Percentiles rank a stretch among this genome's conserved stretches.
Conservation (phyloP, 2,329 filamentous ascomycete genomes). For the Paracamarosporium sp. region DNA sequence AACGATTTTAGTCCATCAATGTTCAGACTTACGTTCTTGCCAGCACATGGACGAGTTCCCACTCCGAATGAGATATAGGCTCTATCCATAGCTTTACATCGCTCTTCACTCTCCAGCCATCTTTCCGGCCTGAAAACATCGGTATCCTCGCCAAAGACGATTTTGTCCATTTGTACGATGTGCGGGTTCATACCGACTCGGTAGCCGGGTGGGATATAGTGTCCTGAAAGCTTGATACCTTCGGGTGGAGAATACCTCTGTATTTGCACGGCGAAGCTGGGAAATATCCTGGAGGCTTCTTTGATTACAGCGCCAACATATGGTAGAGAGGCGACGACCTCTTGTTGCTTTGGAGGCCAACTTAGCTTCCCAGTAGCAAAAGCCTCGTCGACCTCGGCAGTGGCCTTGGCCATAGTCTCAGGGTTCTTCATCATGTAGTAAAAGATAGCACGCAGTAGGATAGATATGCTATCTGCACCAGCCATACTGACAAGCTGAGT, state of each 20-base stretch:
- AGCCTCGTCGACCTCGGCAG: conserved; percentile 24
- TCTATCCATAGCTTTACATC: conserved; percentile 24
- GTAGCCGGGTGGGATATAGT: conserved; percentile 43
- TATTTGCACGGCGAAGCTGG: conserved; percentile 29
- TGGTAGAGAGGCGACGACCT: conserved; percentile 32
- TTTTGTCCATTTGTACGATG: conserved; percentile 50
- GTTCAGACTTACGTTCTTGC: conserved; percentile 26
- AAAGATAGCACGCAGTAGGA: conserved; percentile 41
- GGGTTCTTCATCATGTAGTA: conserved; percentile 48
- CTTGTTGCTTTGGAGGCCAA: conserved; percentile 16
- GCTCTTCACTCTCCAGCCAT: conserved; percentile 47
- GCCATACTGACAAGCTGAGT: conserved; percentile 25
- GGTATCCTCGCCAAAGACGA: conserved; percentile 49
- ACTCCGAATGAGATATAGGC: conserved; percentile 47
- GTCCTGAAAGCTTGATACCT: conserved; percentile 25
- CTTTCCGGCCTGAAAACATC: conserved; percentile 53
- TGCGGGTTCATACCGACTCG: conserved; percentile 54
- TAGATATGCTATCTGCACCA: conserved; percentile 46
- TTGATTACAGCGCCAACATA: conserved; percentile 54
- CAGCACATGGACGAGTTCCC: conserved; percentile 42
- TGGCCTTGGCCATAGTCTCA: conserved; percentile 9
- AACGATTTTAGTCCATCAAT: not conserved
- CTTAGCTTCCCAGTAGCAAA: conserved; percentile 10
- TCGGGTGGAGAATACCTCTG: conserved; percentile 24
- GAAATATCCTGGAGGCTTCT: conserved; percentile 52